A percentile compares a stretch with the other conserved stretches of the same genome.
These are phyloP conservation scores for Aspergillus pseudoterreus DNA, from an alignment of 2,329 filamentous ascomycete genomes.

Conservation along the genomic window DNA sequence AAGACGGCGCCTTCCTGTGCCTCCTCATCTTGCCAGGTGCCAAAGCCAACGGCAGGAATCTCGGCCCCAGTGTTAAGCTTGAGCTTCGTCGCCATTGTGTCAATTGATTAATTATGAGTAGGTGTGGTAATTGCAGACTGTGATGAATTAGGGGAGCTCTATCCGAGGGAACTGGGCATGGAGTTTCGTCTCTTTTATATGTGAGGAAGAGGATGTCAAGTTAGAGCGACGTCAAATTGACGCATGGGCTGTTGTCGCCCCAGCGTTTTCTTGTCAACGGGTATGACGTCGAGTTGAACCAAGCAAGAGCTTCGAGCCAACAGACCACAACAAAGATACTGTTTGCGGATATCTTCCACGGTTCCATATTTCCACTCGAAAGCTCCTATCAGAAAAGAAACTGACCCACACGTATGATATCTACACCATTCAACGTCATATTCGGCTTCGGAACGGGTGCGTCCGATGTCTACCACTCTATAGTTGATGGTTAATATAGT, in stretches of 20 bases:
- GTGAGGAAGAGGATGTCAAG: neutral
- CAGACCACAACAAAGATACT: neutral
- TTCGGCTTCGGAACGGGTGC: no score
- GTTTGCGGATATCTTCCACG: no score
- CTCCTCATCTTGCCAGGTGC: conserved; percentile 53
- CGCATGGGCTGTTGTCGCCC: conserved; percentile 3
- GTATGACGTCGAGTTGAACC: conserved; percentile 11
- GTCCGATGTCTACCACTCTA: no score
- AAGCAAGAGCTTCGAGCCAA: neutral
- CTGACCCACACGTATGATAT: no score
- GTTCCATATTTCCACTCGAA: no score
- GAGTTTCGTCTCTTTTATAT: neutral
- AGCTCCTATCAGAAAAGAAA: no score
- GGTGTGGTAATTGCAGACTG: neutral
- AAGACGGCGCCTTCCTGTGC: conserved; percentile 48
- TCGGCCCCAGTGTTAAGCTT: conserved; percentile 47
- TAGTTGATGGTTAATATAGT: no score
- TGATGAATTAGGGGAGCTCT: neutral
- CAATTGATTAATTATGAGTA: neutral
- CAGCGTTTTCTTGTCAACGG: neutral
- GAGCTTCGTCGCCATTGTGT: conserved; percentile 32
- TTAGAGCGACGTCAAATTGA: conserved; percentile 11
- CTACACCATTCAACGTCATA: no score
- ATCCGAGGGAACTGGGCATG: neutral
- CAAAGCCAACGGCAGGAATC: conserved; percentile 50